Evolutionary conservation across 805 yeast genomes (phyloP).

Genomic region (Candida lessepsii): DNA sequence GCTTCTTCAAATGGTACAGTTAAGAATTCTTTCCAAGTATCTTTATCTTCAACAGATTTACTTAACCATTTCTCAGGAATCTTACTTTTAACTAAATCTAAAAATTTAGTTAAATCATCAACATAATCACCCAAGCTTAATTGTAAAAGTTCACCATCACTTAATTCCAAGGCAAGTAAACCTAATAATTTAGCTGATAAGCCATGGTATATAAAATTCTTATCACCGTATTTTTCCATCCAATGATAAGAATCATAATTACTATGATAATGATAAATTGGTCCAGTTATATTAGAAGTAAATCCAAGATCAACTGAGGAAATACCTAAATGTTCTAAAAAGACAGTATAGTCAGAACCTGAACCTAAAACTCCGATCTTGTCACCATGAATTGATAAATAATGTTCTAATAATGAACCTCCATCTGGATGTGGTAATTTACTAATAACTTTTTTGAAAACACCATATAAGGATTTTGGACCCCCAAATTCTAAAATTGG

Average conservation of each 20-base stretch:
- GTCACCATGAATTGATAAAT: slow-evolving; percentile 31
- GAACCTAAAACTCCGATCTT: slow-evolving; percentile 45
- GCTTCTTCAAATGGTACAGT: slow-evolving; percentile 16
- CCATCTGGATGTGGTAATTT: slow-evolving; percentile 44
- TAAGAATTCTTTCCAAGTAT: slow-evolving; percentile 18
- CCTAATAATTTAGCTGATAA: slow-evolving; percentile 61
- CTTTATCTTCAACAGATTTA: slow-evolving; percentile 17
- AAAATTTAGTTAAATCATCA: slow-evolving; percentile 38
- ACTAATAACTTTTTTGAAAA: slow-evolving; percentile 46
- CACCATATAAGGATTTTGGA: slow-evolving; percentile 54
- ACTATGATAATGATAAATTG: slow-evolving; percentile 58
- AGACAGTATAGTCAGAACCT: slow-evolving; percentile 56
- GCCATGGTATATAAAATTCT: slow-evolving; percentile 52
- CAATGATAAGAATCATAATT: slow-evolving; percentile 57
- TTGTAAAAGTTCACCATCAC: slow-evolving; percentile 57
- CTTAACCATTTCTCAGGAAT: slow-evolving; percentile 38
- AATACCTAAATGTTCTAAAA: slow-evolving; percentile 66
- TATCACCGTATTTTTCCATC: slow-evolving; percentile 53
- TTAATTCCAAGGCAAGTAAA: slow-evolving; percentile 48
- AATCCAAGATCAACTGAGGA: slow-evolving; percentile 57
- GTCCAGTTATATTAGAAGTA: slow-evolving; percentile 31
- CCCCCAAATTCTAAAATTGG: slow-evolving; percentile 45
- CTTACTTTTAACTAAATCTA: slow-evolving; percentile 23
- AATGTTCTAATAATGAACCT: slow-evolving; percentile 49
- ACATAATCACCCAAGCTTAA: slow-evolving; percentile 50